Evolutionary conservation across 2,329 filamentous ascomycete genomes (phyloP).

Genomic region (Madurella mycetomatis): DNA sequence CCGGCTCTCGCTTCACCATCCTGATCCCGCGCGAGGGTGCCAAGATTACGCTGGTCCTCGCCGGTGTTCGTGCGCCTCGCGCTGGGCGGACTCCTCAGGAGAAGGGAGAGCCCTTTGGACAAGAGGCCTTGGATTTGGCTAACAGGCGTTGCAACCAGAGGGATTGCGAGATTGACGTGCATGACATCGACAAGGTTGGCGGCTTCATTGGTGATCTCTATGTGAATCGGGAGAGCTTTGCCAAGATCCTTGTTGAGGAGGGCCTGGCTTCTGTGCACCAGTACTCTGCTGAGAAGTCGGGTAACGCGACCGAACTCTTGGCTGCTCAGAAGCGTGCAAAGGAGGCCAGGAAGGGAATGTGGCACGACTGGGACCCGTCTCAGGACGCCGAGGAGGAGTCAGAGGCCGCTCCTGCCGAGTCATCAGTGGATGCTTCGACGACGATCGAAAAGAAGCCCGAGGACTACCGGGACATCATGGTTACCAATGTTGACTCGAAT

Average conservation of each 20-base stretch:
- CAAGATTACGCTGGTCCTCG: constrained; percentile 92
- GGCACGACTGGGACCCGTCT: constrained; percentile 91
- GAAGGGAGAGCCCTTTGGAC: constrained; percentile 85
- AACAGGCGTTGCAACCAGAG: constrained; percentile 86
- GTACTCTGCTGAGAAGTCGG: constrained; percentile 93
- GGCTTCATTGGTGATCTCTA: constrained; percentile 95
- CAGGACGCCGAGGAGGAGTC: constrained; percentile 66
- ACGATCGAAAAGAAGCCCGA: constrained; percentile 60
- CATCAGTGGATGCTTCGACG: constrained; percentile 50
- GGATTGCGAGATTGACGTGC: constrained; percentile 92
- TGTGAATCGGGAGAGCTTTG: constrained; percentile 92
- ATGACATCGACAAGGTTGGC: constrained; percentile 92
- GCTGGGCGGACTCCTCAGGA: constrained; percentile 72
- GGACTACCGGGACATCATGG: constrained; percentile 89
- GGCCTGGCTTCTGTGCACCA: constrained; percentile 87
- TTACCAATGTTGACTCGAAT: constrained; percentile 82
- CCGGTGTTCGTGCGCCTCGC: constrained; percentile 83
- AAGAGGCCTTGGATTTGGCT: constrained; percentile 90
- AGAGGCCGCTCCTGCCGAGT: constrained; percentile 46
- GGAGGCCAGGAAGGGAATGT: constrained; percentile 79
- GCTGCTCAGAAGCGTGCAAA: constrained; percentile 87
- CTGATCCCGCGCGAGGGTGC: constrained; percentile 88
- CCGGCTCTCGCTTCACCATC: constrained; percentile 90
- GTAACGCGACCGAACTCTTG: constrained; percentile 81
- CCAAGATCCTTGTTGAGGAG: constrained; percentile 89